These are phyloP conservation scores for Durusdinium trenchii DNA, from an alignment of 73 alveolate genomes.

Conservation along the genomic window DNA sequence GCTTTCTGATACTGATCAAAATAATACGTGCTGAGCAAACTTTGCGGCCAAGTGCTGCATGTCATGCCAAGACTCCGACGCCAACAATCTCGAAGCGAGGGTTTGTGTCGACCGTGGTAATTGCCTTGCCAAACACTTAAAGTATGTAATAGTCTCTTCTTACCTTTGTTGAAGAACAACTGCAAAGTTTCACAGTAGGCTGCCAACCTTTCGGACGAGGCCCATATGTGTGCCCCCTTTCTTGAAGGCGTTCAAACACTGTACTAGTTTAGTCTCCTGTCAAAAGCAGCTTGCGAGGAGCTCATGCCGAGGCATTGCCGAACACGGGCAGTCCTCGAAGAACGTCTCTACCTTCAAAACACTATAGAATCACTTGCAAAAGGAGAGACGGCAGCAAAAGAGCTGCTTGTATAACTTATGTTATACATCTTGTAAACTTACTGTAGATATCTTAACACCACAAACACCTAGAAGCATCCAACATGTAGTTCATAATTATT, in stretches of 20 bases:
- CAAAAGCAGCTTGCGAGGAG: not conserved
- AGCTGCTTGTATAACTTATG: not conserved
- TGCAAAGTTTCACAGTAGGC: not conserved
- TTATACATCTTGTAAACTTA: not conserved
- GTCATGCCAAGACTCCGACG: slow-evolving; percentile 21
- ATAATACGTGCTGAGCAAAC: no score
- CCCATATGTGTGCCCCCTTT: slow-evolving; percentile 98
- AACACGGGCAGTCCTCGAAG: slow-evolving; percentile 66
- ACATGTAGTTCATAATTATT: no score
- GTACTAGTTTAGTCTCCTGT: slow-evolving; percentile 95
- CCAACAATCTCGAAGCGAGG: slow-evolving; percentile 78
- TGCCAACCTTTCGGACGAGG: slow-evolving; percentile 97
- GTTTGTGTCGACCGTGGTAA: slow-evolving; percentile 50
- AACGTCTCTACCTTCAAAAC: slow-evolving; percentile 54
- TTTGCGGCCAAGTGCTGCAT: no score
- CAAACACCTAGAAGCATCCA: not conserved
- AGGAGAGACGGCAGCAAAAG: not conserved
- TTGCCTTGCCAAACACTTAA: not conserved
- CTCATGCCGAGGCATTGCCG: not conserved
- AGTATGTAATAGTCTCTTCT: not conserved
- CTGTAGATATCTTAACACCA: not conserved
- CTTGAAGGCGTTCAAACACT: slow-evolving; percentile 97
- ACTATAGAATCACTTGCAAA: not conserved
- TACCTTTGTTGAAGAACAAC: not conserved
- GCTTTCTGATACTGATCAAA: no score